Percentiles rank a stretch among this genome's conserved stretches.
These are phyloP conservation scores for Blastobotrys arbuscula DNA, from an alignment of 1,139 yeast species.

Conservation along the genomic window DNA sequence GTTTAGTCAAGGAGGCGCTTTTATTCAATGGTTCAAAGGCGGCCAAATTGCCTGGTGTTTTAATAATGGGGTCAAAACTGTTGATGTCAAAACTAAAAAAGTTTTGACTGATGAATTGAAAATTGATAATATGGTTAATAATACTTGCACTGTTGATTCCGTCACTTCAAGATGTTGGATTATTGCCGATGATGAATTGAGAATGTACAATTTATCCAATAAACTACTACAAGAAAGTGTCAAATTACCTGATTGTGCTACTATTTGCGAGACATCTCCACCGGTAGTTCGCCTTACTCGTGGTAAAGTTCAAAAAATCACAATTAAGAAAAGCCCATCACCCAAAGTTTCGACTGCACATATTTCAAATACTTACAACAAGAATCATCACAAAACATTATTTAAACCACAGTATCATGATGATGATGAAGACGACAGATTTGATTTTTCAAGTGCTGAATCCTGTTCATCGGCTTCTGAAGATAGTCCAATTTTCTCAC, in stretches of 20 bases:
- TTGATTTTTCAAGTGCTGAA: background rate
- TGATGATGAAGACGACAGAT: background rate
- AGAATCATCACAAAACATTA: background rate
- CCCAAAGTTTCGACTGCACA: background rate
- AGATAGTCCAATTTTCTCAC: constrained; percentile 3
- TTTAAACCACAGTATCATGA: constrained; percentile 11
- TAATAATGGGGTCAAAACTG: background rate
- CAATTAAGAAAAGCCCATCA: constrained; percentile 8
- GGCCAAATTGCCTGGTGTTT: constrained; percentile 4
- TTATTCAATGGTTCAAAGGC: constrained; percentile 10
- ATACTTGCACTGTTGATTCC: constrained; percentile 1
- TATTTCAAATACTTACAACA: background rate
- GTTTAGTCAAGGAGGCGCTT: background rate
- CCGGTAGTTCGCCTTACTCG: constrained; percentile 7
- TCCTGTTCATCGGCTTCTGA: background rate
- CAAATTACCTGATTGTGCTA: constrained; percentile 7
- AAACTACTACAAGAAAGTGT: constrained; percentile 6
- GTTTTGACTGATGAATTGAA: background rate
- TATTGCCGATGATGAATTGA: constrained; percentile 3
- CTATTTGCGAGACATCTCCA: constrained; percentile 3
- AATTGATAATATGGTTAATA: background rate
- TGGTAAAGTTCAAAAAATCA: constrained; percentile 9
- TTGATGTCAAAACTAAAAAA: constrained; percentile 9
- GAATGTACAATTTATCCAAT: constrained; percentile 1
- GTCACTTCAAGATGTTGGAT: constrained; percentile 9